phyloP scores from a whole-genome alignment of 352 stramenopile species.

The Phytophthora sojae region DNA sequence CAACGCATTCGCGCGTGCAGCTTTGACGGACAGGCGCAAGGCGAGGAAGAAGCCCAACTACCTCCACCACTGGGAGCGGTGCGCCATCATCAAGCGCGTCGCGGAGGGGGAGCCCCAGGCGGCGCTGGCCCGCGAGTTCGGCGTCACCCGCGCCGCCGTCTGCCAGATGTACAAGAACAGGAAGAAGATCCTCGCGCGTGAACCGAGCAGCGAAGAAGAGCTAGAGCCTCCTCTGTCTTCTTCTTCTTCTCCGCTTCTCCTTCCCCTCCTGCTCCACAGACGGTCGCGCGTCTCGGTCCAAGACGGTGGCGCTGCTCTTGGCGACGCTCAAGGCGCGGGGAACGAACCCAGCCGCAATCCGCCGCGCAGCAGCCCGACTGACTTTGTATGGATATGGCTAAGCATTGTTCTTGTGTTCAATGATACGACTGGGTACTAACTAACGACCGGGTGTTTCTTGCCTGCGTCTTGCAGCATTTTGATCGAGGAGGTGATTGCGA shows the following conservation, averaged over 20 bases:
- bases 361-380: neutral
- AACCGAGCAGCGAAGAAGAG: neutral
- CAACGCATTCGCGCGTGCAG: no score
- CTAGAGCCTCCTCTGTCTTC: no score
- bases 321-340: neutral
- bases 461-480: neutral
- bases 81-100: slow-evolving; percentile 1
- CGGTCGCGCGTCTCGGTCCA: neutral
- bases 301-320: slow-evolving; percentile 1
- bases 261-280: neutral
- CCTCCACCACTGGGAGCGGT: neutral
- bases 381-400: neutral
- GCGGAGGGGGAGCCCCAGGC: neutral
- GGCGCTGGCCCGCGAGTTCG: neutral
- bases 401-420: neutral
- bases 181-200: neutral
- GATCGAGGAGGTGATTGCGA: slow-evolving; percentile 1
- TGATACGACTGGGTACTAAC: neutral
- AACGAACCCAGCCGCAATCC: neutral
- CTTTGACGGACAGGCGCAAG: no score
- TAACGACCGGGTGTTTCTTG: neutral
- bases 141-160: neutral
- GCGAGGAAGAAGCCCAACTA: slow-evolving; percentile 3
- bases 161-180: slow-evolving; percentile 3
- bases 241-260: no score